Percentiles rank a stretch among this genome's conserved stretches.
phyloP scores from a whole-genome alignment of 139 green algal genomes.

The Mesotaenium endlicherianum region DNA sequence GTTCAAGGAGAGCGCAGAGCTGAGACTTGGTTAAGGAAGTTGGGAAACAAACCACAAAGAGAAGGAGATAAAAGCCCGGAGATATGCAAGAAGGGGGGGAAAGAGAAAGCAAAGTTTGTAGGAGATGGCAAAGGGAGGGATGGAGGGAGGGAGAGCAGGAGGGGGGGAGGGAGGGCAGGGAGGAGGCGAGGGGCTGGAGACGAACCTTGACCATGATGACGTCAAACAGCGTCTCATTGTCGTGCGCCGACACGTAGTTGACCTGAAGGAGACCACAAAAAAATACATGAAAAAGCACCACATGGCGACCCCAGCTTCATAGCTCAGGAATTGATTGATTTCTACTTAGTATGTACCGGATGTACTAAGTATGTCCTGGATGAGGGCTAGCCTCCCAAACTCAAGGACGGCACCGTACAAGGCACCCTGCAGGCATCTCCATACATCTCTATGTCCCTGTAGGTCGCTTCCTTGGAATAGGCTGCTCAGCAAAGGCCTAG shows the following conservation, averaged over 20 bases:
- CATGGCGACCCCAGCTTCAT: no score
- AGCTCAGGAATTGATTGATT: no score
- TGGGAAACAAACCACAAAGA: not conserved
- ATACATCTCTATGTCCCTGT: no score
- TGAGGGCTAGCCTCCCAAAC: no score
- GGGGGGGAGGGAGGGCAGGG: not conserved
- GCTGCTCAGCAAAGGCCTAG: no score
- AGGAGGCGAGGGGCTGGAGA: not conserved
- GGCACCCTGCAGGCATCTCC: no score
- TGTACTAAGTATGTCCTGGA: not conserved
- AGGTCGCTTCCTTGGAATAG: no score
- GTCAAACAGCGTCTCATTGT: constrained; percentile 89
- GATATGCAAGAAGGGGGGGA: not conserved
- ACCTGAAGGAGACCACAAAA: constrained; percentile 56
- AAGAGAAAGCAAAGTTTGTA: not conserved
- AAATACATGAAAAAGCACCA: not conserved
- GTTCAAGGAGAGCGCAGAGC: no score
- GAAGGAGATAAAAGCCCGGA: not conserved
- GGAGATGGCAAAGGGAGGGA: not conserved
- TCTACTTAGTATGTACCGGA: no score
- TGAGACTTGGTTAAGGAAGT: no score
- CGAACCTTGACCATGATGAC: constrained; percentile 50
- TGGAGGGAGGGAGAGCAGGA: not conserved
- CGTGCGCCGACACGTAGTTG: constrained; percentile 83
- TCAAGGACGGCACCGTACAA: no score